Base-by-base conservation (phyloP, 192 early-diverging fungal species). In the Rhizophagus prolifer region DNA sequence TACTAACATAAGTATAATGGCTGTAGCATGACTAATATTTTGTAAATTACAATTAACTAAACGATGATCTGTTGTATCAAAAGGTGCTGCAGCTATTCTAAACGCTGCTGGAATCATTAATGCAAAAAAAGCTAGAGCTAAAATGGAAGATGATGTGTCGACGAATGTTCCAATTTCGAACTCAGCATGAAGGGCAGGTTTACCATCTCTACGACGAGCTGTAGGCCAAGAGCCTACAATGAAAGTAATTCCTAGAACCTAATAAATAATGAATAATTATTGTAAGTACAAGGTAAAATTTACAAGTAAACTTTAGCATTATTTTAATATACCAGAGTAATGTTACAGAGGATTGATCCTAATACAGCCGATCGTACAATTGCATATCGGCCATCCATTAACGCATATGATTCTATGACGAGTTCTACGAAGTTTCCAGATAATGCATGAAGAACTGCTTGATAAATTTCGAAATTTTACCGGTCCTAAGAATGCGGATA, bases 261-360 rank as follows among this genome's bases (percentile, higher is more conserved):
- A 34, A 13, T 21, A 44, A 34, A 75, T 16, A 41, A 19, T 21
- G 13, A 9, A 38, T n/a, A 9, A 21, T 16, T 16, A 38, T 70
- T 13, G 34, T 14, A 47, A 14, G 26, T 7, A 21, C 19, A 9
- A 66, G 31, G n/a, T 7, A 36, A n/a, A 34, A 66, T 38, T 9
- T 2, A 34, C 19, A 34, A 36, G 9, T 31, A 16, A 34, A 31
- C 31, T 31, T 5, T 36, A 31, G 26, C 8, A 14, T 28, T 66
- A 34, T 28, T 66, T 66, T 19, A 21, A 36, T 31, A 21, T 80
- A 97, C 91, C 69, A 98, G 85, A 47, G 97, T 82, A 81, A 96
- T 82, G 80, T 98, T 98, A 72, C 92, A 94, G 19, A 98, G 83
- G 76, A 98, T 94, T 28, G 94, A 93, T 14, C 97, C 97, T 9